Conservation (phyloP, 169 alveolate genomes). For the Besnoitia besnoiti region DNA sequence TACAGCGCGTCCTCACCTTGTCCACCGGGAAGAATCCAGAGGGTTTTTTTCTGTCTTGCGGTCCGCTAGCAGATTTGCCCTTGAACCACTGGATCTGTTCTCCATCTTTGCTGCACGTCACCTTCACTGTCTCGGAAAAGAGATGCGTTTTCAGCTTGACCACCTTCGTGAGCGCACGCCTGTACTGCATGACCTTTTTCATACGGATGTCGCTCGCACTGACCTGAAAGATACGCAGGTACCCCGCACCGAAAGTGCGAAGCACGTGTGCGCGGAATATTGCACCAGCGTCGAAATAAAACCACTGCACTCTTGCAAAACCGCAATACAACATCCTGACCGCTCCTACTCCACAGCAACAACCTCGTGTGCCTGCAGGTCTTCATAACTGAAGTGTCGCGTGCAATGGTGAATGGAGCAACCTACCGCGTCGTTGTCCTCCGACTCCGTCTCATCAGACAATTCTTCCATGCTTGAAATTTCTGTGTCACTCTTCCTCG, state of each 20-base stretch:
- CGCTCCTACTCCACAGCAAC: background rate
- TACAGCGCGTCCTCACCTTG: background rate
- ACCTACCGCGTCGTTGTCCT: slow-evolving; percentile 57
- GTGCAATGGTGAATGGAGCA: background rate
- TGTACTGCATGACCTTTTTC: slow-evolving; percentile 58
- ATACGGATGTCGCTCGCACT: slow-evolving; percentile 64
- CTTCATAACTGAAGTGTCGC: background rate
- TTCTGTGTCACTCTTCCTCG: slow-evolving; percentile 57
- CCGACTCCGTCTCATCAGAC: slow-evolving; percentile 55
- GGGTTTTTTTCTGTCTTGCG: slow-evolving; percentile 51
- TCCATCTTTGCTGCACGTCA: slow-evolving; percentile 65
- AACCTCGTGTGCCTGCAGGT: background rate
- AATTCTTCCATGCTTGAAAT: slow-evolving; percentile 58
- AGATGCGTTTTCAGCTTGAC: slow-evolving; percentile 65
- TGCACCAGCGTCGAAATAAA: background rate
- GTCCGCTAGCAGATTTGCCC: slow-evolving; percentile 47
- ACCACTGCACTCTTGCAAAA: too few relatives aligned
- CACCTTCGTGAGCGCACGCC: slow-evolving; percentile 58
- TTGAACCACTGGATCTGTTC: slow-evolving; percentile 65
- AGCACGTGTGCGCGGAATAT: background rate
- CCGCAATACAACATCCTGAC: background rate
- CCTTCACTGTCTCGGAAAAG: slow-evolving; percentile 64
- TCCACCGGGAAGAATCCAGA: slow-evolving; percentile 66
- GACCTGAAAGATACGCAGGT: too few relatives aligned
- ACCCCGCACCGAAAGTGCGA: background rate